A percentile compares a stretch with the other conserved stretches of the same genome.
Evolutionary conservation across 2,329 filamentous ascomycete genomes (phyloP).

Genomic region (Alternaria sp.): DNA sequence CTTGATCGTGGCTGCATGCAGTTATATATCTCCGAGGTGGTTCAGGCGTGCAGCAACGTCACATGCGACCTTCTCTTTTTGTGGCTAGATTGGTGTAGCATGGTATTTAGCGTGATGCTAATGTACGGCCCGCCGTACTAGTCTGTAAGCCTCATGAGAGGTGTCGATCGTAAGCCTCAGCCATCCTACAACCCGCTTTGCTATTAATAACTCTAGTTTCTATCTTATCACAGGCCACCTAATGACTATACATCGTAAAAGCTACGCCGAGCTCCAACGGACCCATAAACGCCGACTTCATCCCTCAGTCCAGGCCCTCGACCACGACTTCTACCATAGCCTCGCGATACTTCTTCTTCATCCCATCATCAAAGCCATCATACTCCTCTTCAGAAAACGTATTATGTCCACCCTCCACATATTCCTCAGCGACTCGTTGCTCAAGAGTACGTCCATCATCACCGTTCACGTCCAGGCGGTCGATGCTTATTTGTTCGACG

Average conservation of each 20-base stretch:
- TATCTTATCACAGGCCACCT: background rate
- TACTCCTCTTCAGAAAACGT: background rate
- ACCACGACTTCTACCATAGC: background rate
- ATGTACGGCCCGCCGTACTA: background rate
- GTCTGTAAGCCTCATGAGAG: background rate
- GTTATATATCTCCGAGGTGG: background rate
- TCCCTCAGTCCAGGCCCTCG: background rate
- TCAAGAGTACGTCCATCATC: background rate
- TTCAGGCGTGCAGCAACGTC: background rate
- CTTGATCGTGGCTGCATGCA: background rate
- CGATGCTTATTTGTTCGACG: background rate
- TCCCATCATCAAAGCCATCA: background rate
- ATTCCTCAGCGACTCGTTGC: background rate
- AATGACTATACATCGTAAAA: background rate
- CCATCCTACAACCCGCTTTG: background rate
- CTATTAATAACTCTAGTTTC: background rate
- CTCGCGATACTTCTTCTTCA: background rate
- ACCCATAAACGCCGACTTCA: background rate
- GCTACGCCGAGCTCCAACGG: background rate
- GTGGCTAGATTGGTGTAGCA: background rate
- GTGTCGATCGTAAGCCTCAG: background rate
- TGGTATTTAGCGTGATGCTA: background rate
- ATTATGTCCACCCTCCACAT: background rate
- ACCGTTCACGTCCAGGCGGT: background rate
- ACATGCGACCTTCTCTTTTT: background rate